phyloP scores from a whole-genome alignment of 2,329 filamentous ascomycete genomes.

The Aspergillus thermomutatus region DNA sequence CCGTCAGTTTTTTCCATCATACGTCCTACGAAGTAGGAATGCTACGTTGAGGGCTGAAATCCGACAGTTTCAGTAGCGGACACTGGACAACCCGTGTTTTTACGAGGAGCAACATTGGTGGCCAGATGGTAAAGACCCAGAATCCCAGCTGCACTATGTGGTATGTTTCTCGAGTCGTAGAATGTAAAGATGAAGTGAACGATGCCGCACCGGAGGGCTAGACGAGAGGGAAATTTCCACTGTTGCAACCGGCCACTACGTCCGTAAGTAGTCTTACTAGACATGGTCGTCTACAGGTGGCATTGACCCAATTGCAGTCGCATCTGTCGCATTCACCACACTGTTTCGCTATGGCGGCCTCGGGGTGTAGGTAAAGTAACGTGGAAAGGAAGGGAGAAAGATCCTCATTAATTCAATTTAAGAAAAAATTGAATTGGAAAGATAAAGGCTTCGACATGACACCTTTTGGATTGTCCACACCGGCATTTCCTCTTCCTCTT shows the following conservation, averaged over 20 bases:
- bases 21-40: background rate
- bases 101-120: background rate
- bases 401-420: constrained; percentile 28
- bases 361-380: background rate
- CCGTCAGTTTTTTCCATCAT: background rate
- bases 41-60: background rate
- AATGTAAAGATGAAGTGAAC: background rate
- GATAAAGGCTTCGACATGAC: constrained; percentile 28
- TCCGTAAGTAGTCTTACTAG: background rate
- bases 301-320: background rate
- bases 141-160: background rate
- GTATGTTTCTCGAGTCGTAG: background rate
- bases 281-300: background rate
- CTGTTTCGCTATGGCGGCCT: background rate
- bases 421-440: constrained; percentile 13
- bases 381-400: constrained; percentile 14
- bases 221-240: background rate
- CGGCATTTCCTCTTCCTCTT: constrained; percentile 26
- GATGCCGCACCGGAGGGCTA: background rate
- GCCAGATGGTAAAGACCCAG: background rate
- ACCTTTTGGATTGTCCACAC: constrained; percentile 32
- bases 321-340: background rate
- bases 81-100: background rate
- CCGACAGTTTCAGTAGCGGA: background rate
- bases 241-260: background rate